These are phyloP conservation scores for Arthromyces matolae DNA, from an alignment of 768 basidiomycete genomes.

Conservation along the genomic window DNA sequence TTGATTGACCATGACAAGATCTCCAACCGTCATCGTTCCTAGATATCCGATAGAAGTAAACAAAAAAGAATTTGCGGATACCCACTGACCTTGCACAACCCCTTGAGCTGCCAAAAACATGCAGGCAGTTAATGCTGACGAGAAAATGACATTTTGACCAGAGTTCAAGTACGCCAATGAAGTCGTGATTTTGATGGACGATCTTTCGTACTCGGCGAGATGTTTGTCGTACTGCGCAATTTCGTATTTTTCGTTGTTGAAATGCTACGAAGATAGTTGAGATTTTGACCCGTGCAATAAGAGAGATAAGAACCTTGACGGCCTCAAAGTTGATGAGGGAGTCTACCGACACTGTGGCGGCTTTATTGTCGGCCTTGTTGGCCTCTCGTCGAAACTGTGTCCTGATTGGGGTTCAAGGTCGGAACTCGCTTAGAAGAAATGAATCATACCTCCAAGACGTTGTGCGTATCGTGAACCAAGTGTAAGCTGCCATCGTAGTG, in stretches of 20 bases:
- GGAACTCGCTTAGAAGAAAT: not conserved
- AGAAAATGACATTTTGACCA: constrained; percentile 96
- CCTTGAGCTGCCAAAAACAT: constrained; percentile 98
- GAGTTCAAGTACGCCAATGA: constrained; percentile 92
- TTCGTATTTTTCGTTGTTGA: constrained; percentile 96
- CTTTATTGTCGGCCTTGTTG: constrained; percentile 95
- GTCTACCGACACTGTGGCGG: constrained; percentile 90
- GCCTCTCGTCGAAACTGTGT: constrained; percentile 93
- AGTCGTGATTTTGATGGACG: constrained; percentile 92
- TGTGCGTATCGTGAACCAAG: constrained; percentile 95
- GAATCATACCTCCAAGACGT: constrained; percentile 85
- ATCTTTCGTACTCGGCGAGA: constrained; percentile 81
- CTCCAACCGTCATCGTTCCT: constrained; percentile 98
- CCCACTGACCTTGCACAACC: constrained; percentile 74
- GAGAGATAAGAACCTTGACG: constrained; percentile 69
- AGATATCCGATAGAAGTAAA: not conserved
- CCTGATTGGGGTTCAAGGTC: constrained; percentile 35
- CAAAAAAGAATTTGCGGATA: not conserved
- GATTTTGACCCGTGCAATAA: not conserved
- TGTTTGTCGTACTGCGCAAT: constrained; percentile 89
- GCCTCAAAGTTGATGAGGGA: constrained; percentile 98
- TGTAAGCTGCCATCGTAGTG: constrained; percentile 82
- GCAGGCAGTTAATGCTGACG: constrained; percentile 84
- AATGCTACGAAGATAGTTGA: constrained; percentile 54
- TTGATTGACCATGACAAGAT: constrained; percentile 99